phyloP scores from a whole-genome alignment of 2,329 filamentous ascomycete species.

The Penicillium janthinellum region DNA sequence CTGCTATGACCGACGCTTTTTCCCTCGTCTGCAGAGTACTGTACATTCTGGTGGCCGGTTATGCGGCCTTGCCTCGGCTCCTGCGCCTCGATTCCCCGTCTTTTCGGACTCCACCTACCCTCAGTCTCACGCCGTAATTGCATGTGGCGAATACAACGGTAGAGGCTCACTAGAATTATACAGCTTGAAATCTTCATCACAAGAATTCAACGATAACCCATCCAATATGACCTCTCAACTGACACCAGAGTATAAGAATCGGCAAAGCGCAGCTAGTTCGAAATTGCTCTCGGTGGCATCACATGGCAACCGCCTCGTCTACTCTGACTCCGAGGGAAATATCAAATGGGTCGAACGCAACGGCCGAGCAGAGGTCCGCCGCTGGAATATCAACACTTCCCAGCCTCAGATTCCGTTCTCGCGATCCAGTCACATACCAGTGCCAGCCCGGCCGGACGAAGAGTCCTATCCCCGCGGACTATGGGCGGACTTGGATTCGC shows the following conservation, averaged over 20 bases:
- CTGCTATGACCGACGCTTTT: conserved; percentile 84
- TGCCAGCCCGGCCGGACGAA: conserved; percentile 20
- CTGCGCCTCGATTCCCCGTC: conserved; percentile 54
- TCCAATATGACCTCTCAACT: conserved; percentile 33
- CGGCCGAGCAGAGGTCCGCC: conserved; percentile 59
- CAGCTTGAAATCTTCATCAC: conserved; percentile 36
- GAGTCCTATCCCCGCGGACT: conserved; percentile 56
- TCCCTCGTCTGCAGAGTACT: conserved; percentile 74
- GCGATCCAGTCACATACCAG: conserved; percentile 15
- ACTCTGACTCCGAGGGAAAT: conserved; percentile 79
- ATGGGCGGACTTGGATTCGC: conserved; percentile 50
- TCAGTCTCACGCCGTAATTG: conserved; percentile 68
- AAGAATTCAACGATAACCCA: conserved; percentile 27
- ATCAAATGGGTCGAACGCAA: conserved; percentile 92
- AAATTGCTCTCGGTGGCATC: conserved; percentile 79
- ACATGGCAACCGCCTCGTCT: conserved; percentile 80
- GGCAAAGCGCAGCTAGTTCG: conserved; percentile 77
- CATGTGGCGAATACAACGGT: conserved; percentile 87
- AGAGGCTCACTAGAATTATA: conserved; percentile 92
- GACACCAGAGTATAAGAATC: conserved; percentile 64
- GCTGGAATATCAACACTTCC: conserved; percentile 59
- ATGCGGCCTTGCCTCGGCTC: conserved; percentile 70
- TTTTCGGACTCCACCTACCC: conserved; percentile 45
- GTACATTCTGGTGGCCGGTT: conserved; percentile 83
- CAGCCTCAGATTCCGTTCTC: conserved; percentile 20